These are phyloP conservation scores for Astrocystis sublimbata DNA, from an alignment of 495 filamentous ascomycete species.

Conservation along the genomic window DNA sequence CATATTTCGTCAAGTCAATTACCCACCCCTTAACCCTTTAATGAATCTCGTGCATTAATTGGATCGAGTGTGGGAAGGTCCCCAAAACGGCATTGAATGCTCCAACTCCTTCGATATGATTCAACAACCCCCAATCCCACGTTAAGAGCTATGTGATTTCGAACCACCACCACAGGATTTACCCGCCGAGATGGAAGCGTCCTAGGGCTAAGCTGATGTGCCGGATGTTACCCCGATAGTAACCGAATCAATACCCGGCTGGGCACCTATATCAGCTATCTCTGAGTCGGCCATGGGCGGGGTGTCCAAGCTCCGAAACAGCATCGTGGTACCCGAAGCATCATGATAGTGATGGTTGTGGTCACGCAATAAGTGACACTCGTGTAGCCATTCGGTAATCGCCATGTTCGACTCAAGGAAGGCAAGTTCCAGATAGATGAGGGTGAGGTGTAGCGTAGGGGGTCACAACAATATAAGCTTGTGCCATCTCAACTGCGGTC, in stretches of 20 bases:
- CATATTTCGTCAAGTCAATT: no score
- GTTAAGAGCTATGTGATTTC: not conserved
- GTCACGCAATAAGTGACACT: not conserved
- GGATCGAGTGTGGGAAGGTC: no score
- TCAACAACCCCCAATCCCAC: not conserved
- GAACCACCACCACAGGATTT: not conserved
- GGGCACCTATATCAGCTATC: slow-evolving; percentile 4
- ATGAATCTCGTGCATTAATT: no score
- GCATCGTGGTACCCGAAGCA: not conserved
- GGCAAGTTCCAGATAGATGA: not conserved
- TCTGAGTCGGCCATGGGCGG: not conserved
- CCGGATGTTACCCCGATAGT: slow-evolving; percentile 6
- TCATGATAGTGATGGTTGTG: not conserved
- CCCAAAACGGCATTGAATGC: not conserved
- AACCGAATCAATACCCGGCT: slow-evolving; percentile 5
- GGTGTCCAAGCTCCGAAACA: slow-evolving; percentile 4
- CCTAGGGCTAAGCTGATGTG: not conserved
- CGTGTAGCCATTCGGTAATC: not conserved
- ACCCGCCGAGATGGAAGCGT: not conserved
- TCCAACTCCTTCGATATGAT: not conserved
- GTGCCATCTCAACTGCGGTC: not conserved
- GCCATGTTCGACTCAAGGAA: not conserved
- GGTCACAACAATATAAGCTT: slow-evolving; percentile 2
- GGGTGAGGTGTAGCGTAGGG: not conserved
- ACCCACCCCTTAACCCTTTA: no score